Evolutionary conservation across 768 basidiomycete genomes (phyloP).

Genomic region (Trichaptum fuscoviolaceum): DNA sequence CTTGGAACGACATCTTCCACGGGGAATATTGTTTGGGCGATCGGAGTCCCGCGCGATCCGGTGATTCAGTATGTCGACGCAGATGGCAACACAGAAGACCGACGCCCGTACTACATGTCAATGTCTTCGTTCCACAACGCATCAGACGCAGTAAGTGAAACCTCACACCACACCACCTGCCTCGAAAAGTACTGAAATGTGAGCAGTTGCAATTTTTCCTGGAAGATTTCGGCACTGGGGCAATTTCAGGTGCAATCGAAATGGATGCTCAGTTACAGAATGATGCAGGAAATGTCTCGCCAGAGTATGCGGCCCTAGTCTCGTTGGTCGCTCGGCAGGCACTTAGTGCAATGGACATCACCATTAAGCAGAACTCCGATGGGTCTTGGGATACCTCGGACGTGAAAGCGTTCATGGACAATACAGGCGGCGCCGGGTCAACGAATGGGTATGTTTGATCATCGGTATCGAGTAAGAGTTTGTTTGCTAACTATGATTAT

Average conservation of each 20-base stretch:
- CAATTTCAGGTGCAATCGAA: conserved; percentile 8
- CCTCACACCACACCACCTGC: background rate
- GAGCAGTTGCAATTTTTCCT: conserved; percentile 3
- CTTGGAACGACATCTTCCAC: conserved; percentile 10
- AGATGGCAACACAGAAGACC: conserved; percentile 8
- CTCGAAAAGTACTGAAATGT: background rate
- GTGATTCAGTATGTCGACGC: conserved; percentile 9
- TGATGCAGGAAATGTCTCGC: conserved; percentile 12
- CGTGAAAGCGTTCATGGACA: conserved; percentile 15
- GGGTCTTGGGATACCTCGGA: conserved; percentile 10
- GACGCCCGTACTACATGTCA: conserved; percentile 14
- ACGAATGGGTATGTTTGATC: background rate
- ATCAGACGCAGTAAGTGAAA: background rate
- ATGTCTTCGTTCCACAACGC: conserved; percentile 7
- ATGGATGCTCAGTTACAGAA: conserved; percentile 12
- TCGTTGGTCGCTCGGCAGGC: conserved; percentile 14
- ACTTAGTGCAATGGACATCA: conserved; percentile 15
- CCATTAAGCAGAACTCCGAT: conserved; percentile 5
- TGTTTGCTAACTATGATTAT: conserved; percentile 9
- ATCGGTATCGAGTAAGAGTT: background rate
- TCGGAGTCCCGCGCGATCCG: conserved; percentile 14
- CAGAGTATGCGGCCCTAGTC: conserved; percentile 15
- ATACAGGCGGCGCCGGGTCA: conserved; percentile 9
- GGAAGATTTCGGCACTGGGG: conserved; percentile 9
- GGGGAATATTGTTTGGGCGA: conserved; percentile 11